Conservation (phyloP, 2,329 filamentous ascomycete genomes). For the Fusarium sp. region DNA sequence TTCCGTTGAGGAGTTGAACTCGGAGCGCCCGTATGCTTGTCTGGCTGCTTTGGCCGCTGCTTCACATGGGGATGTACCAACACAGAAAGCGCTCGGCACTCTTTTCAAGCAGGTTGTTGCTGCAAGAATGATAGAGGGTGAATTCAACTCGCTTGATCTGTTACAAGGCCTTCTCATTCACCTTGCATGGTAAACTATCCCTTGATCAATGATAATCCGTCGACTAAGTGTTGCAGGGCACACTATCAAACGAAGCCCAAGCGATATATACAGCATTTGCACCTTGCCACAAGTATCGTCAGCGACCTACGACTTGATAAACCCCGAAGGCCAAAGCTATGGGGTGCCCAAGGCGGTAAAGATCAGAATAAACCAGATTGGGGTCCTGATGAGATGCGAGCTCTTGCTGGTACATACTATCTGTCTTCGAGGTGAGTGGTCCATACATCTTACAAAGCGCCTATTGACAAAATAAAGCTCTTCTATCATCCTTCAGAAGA, state of each 20-base stretch:
- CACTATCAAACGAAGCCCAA: constrained; percentile 50
- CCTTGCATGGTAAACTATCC: constrained; percentile 47
- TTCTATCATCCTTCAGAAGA: constrained; percentile 51
- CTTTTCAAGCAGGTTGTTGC: constrained; percentile 48
- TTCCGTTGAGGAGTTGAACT: constrained; percentile 33
- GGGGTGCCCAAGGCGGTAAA: constrained; percentile 44
- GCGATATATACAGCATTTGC: constrained; percentile 49
- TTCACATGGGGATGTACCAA: constrained; percentile 24
- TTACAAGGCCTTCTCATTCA: constrained; percentile 51
- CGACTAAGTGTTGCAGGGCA: constrained; percentile 45
- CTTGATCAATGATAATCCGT: rapidly evolving
- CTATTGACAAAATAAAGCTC: constrained; percentile 28
- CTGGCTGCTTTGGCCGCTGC: constrained; percentile 48
- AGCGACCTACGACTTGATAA: constrained; percentile 50
- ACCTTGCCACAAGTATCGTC: constrained; percentile 50
- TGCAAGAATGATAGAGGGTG: constrained; percentile 30
- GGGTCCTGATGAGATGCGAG: constrained; percentile 48
- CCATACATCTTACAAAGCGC: rapidly evolving
- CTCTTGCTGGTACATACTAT: constrained; percentile 50
- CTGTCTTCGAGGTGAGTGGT: constrained; percentile 47
- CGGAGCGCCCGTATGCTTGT: constrained; percentile 42
- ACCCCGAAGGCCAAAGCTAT: constrained; percentile 44
- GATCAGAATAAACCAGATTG: constrained; percentile 43
- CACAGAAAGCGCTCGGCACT: constrained; percentile 40
- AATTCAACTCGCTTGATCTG: constrained; percentile 47